Percentiles rank a stretch among this genome's conserved stretches.
These are phyloP conservation scores for Podospora appendiculata DNA, from an alignment of 495 filamentous ascomycete genomes.

Conservation along the genomic window DNA sequence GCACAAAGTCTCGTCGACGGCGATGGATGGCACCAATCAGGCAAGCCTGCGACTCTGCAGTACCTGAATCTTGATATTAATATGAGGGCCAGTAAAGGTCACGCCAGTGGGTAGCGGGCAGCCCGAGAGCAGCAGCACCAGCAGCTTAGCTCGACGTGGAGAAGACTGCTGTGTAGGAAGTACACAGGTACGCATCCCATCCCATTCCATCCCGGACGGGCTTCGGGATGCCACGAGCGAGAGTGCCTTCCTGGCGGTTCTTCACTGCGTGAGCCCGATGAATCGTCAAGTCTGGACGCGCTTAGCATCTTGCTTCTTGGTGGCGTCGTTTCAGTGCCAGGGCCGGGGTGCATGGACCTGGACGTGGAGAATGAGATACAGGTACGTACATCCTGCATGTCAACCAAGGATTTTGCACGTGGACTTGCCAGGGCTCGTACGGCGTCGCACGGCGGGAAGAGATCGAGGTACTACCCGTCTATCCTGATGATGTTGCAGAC, in stretches of 20 bases:
- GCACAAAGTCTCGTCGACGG: constrained; percentile 11
- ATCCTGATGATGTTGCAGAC: constrained; percentile 22
- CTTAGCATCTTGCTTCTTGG: neutral
- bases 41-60: constrained; percentile 10
- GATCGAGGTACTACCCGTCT: constrained; percentile 18
- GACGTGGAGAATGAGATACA: neutral
- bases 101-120: constrained; percentile 5
- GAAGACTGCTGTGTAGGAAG: neutral
- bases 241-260: neutral
- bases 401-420: constrained; percentile 19
- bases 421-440: constrained; percentile 11
- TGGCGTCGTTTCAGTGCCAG: constrained; percentile 23
- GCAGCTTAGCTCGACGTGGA: no score
- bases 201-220: no score
- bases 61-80: constrained; percentile 29
- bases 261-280: neutral
- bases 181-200: no score
- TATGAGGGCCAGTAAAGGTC: constrained; percentile 21
- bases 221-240: no score
- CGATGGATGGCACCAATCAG: constrained; percentile 16
- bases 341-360: constrained; percentile 19
- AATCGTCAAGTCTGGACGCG: no score
- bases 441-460: constrained; percentile 17
- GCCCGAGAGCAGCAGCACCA: no score
- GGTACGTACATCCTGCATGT: constrained; percentile 18